A percentile compares a stretch with the other conserved stretches of the same genome.
These are phyloP conservation scores for Schoenoplectus tabernaemontani DNA, from an alignment of 202 grass and related monocot genomes.

Conservation along the genomic window DNA sequence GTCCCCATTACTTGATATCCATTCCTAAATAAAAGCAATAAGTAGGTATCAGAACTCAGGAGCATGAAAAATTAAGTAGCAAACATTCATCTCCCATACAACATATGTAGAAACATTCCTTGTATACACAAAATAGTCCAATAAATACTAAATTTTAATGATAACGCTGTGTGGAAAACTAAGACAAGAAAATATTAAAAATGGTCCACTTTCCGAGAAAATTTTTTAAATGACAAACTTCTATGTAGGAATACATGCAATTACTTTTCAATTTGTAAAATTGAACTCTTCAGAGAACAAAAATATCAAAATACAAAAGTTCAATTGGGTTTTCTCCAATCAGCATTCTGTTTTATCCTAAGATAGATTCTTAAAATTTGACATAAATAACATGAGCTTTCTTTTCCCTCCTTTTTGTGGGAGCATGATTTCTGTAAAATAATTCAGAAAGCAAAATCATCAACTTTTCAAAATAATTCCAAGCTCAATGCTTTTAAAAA, in stretches of 20 bases:
- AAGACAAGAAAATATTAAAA: background rate
- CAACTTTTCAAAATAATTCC: background rate
- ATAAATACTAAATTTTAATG: background rate
- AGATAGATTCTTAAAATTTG: background rate
- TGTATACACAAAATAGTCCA: background rate
- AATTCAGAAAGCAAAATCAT: background rate
- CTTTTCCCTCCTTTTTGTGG: background rate
- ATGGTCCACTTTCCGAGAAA: background rate
- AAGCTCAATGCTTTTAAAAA: background rate
- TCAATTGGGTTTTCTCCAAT: background rate
- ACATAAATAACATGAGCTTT: background rate
- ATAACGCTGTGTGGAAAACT: background rate
- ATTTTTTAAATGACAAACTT: background rate
- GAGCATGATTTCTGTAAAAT: background rate
- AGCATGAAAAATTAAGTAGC: background rate
- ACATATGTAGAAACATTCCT: background rate
- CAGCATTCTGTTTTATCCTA: background rate
- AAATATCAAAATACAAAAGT: background rate
- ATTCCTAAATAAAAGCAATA: constrained; percentile 42
- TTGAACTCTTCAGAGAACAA: background rate
- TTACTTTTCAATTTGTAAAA: background rate
- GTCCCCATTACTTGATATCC: constrained; percentile 49
- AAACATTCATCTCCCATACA: background rate
- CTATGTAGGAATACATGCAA: background rate
- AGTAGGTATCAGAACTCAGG: background rate